These are phyloP conservation scores for Kurtzmaniella quercitrusa DNA, from an alignment of 1,139 yeast species.

Conservation along the genomic window DNA sequence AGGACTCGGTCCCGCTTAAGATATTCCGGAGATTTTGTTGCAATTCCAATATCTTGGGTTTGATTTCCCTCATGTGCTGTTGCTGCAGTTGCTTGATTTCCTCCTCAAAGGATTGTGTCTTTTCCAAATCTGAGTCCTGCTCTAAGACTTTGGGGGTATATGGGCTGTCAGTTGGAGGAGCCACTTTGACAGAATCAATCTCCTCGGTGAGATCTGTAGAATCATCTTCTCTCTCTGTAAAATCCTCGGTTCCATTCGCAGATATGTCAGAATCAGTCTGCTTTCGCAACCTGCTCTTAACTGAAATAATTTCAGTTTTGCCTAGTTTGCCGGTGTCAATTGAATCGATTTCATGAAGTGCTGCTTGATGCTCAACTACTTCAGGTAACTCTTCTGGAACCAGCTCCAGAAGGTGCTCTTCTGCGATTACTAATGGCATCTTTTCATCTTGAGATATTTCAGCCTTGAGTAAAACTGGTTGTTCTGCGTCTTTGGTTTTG, in stretches of 20 bases:
- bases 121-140: background rate
- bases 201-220: background rate
- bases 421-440: too few relatives aligned
- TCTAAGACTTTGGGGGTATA: background rate
- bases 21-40: background rate
- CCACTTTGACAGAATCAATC: background rate
- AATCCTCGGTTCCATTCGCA: background rate
- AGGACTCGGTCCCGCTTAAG: background rate
- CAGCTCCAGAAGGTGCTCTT: too few relatives aligned
- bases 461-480: too few relatives aligned
- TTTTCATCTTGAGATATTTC: too few relatives aligned
- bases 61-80: background rate
- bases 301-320: too few relatives aligned
- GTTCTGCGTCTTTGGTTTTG: too few relatives aligned
- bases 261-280: background rate
- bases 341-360: too few relatives aligned
- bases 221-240: background rate
- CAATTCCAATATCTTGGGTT: background rate
- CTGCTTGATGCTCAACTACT: too few relatives aligned
- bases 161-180: background rate
- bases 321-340: too few relatives aligned
- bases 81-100: conserved; percentile 1
- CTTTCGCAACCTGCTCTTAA: background rate
- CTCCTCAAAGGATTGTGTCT: background rate
- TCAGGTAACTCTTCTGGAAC: too few relatives aligned